Percentiles rank a stretch among this genome's conserved stretches.
Conservation (phyloP, 192 early-diverging fungal genomes). For the Backusella circina region DNA sequence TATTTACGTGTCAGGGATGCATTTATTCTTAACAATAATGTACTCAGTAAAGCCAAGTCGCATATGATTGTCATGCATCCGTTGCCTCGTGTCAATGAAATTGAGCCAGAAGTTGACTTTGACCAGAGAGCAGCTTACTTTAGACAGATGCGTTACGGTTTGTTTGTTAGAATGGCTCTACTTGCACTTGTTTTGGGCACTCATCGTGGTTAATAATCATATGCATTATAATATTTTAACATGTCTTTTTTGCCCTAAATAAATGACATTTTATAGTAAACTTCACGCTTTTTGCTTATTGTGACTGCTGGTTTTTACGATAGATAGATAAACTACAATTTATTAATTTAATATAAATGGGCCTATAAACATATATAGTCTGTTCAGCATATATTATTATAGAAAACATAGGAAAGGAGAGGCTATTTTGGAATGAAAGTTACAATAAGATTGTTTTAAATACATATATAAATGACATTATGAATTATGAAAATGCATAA, state of each 20-base stretch:
- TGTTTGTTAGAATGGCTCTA: conserved; percentile 98
- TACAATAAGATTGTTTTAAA: background rate
- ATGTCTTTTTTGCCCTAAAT: background rate
- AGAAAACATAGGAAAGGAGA: background rate
- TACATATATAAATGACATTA: background rate
- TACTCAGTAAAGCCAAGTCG: conserved; percentile 82
- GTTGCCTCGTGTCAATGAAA: conserved; percentile 90
- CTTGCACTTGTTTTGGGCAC: conserved; percentile 77
- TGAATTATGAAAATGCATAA: conserved; percentile 2
- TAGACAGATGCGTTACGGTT: conserved; percentile 96
- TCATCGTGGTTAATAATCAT: background rate
- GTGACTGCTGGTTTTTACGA: background rate
- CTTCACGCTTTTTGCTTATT: background rate
- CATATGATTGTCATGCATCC: conserved; percentile 99
- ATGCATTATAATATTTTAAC: background rate
- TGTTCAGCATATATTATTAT: background rate
- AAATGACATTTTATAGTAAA: background rate
- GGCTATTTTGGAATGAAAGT: background rate
- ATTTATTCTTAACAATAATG: conserved; percentile 85
- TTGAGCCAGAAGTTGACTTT: conserved; percentile 97
- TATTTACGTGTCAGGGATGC: conserved; percentile 76
- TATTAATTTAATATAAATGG: background rate
- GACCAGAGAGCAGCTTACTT: conserved; percentile 98
- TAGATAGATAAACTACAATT: background rate
- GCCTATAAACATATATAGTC: background rate